Evolutionary conservation across 345 rosid species (phyloP), one percentile per base, ranked within the genome.

Genomic region (Aegle marmelos): DNA sequence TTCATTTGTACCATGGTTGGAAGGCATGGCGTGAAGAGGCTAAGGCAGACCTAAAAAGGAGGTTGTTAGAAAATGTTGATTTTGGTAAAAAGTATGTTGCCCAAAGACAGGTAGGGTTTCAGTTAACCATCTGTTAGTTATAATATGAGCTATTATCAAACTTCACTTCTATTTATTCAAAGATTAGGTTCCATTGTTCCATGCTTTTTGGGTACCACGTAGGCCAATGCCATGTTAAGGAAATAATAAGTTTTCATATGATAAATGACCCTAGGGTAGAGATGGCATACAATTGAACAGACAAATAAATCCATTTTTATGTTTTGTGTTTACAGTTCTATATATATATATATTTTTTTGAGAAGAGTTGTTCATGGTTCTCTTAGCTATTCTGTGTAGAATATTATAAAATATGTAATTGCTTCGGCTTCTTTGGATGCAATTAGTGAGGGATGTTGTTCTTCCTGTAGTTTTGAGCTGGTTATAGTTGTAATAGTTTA

Each of bases 21-120:
- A 94, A 92, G 86, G 90, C 83, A 78, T 94, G 98, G 98, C 89
- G 97, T 57, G 97, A 91, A 82, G 97, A 94, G 82, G 93, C 90
- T 61, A 94, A 91, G 80, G 93, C 92, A 72, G 90, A 92, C 70
- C 83, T 94, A 66, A 94, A 92, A 84, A 87, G 88, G 79, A 89
- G 77, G 61, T 81, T 94, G 79, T 64, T 94, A 79, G 92, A 89
- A 86, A 87, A 92, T 88, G 92, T 61, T 53, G 96, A 94, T 70
- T 94, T 94, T 88, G 96, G 91, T 58, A 88, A 89, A 88, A 87
- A 86, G 60, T 94, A 94, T 60, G 83, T 92, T 73, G 90, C 92
- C 60, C 88, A 86, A 80, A 86, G 83, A 85, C 94, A 92, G 96
- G 98, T 91, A 87, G 76, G 66, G 73, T 86, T 79, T 75, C 69